phyloP scores from a whole-genome alignment of 202 grass and related monocot genomes.

The Setaria viridis region DNA sequence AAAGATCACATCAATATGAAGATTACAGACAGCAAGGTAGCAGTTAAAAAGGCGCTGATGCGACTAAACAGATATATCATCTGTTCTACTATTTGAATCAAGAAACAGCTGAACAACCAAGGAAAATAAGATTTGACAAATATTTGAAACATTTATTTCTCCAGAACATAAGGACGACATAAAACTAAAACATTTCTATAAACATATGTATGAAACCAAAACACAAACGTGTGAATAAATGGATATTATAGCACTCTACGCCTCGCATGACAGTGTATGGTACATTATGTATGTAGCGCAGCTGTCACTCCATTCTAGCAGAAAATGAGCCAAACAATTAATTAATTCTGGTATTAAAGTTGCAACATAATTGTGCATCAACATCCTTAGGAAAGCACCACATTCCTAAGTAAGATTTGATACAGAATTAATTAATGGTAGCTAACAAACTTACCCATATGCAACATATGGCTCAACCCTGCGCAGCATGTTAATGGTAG shows the following conservation, averaged over 20 bases:
- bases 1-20: neutral
- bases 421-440: neutral
- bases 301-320: neutral
- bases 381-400: neutral
- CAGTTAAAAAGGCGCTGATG: neutral
- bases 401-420: neutral
- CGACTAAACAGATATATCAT: no score
- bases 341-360: neutral
- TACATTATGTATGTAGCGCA: neutral
- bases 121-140: neutral
- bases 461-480: conserved; percentile 98
- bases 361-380: neutral
- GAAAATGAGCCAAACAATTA: neutral
- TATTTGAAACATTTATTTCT: neutral
- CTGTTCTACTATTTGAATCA: neutral
- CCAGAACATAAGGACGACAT: neutral
- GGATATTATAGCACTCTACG: neutral
- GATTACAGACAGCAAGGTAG: no score
- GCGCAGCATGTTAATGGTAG: conserved; percentile 87
- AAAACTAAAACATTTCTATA: neutral
- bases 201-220: neutral
- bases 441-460: conserved; percentile 68
- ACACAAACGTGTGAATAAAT: neutral
- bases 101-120: neutral
- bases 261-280: neutral